phyloP scores from a whole-genome alignment of 2,329 filamentous ascomycete genomes.

The Claviceps sp. region DNA sequence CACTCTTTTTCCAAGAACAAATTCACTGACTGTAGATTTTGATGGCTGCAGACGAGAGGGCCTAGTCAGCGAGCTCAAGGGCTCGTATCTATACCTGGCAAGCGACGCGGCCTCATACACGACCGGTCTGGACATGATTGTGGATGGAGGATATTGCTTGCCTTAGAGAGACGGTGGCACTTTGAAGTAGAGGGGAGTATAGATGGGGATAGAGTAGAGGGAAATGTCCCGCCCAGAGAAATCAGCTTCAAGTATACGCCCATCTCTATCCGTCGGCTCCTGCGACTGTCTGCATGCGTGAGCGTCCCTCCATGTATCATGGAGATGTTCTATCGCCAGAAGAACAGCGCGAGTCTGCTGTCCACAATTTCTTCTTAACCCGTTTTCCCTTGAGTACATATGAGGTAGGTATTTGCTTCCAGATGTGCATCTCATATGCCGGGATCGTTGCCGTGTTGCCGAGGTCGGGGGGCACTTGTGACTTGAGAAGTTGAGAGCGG shows the following conservation, averaged over 20 bases:
- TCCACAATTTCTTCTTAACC: too few relatives aligned
- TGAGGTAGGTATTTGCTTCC: too few relatives aligned
- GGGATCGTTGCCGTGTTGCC: too few relatives aligned
- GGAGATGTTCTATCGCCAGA: too few relatives aligned
- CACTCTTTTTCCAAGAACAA: neutral
- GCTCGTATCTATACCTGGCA: constrained; percentile 68
- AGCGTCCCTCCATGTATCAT: too few relatives aligned
- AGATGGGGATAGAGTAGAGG: neutral
- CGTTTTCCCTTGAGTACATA: too few relatives aligned
- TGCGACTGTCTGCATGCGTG: neutral
- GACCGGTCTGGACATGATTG: constrained; percentile 58
- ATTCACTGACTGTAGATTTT: neutral
- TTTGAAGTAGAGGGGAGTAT: too few relatives aligned
- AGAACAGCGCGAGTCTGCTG: too few relatives aligned
- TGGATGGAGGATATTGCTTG: constrained; percentile 61
- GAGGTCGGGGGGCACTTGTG: too few relatives aligned
- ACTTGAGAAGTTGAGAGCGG: neutral
- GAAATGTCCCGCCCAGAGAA: neutral
- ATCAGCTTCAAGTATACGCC: too few relatives aligned
- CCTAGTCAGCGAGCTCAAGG: constrained; percentile 62
- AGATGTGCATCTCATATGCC: too few relatives aligned
- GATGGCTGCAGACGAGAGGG: constrained; percentile 46
- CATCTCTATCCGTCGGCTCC: neutral
- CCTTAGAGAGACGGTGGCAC: constrained; percentile 21
- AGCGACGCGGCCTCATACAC: constrained; percentile 75